Evolutionary conservation across 352 stramenopile species (phyloP).

Genomic region (Pythium monospermum): DNA sequence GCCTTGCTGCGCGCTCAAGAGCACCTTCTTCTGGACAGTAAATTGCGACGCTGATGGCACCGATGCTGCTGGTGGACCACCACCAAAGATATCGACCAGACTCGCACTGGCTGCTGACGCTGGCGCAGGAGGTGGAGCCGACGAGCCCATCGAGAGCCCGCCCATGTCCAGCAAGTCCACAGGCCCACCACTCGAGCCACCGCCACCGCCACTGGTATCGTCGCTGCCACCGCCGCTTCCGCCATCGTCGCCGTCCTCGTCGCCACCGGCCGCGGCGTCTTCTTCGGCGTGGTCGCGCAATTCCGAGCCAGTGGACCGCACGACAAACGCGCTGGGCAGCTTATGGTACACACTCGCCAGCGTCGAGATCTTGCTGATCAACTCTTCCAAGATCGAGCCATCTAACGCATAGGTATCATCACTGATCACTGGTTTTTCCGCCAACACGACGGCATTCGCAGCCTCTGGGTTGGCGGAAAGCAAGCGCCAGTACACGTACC

Average conservation of each 20-base stretch:
- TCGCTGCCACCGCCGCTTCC: slow-evolving; percentile 54
- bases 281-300: slow-evolving; percentile 64
- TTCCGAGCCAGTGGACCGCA: slow-evolving; percentile 78
- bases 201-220: slow-evolving; percentile 28
- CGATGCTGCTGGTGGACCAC: slow-evolving; percentile 27
- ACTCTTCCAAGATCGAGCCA: slow-evolving; percentile 91
- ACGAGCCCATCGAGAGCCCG: slow-evolving; percentile 67
- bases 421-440: slow-evolving; percentile 98
- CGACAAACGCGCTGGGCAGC: slow-evolving; percentile 72
- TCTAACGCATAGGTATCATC: slow-evolving; percentile 97
- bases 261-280: slow-evolving; percentile 44
- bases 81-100: slow-evolving; percentile 85
- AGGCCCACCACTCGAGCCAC: slow-evolving; percentile 19
- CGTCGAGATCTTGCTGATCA: slow-evolving; percentile 97
- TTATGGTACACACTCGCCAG: slow-evolving; percentile 99
- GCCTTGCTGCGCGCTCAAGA: slow-evolving; percentile 72
- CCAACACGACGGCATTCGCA: slow-evolving; percentile 96
- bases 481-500: slow-evolving; percentile 99
- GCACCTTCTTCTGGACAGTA: slow-evolving; percentile 53
- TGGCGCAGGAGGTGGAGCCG: slow-evolving; percentile 30
- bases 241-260: slow-evolving; percentile 44
- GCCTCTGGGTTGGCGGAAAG: slow-evolving; percentile 97
- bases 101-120: slow-evolving; percentile 27
- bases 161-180: slow-evolving; percentile 85
- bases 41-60: slow-evolving; percentile 26